Base-by-base conservation (phyloP, 352 stramenopile genomes). In the Globisporangium parvum region DNA sequence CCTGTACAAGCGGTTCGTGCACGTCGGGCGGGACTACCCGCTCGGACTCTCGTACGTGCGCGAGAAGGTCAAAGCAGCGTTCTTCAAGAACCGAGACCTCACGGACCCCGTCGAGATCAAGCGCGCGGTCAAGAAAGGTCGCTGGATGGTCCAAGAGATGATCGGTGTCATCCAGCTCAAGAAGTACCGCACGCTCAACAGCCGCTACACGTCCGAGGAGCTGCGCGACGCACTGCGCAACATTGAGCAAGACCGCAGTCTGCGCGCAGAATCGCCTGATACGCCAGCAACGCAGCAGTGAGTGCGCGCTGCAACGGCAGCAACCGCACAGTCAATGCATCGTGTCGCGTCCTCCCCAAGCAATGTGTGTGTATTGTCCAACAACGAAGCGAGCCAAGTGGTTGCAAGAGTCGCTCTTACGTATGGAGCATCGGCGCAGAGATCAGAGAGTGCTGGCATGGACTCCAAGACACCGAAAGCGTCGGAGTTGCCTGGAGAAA, bases 91-190 rank as follows among this genome's bases (percentile, higher is more conserved):
- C 58, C 66, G 69, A 23, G 57, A 88, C 14, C 64, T 97, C 40
- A 61, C 51, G 18, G 77, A 91, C 51, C 65, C 87, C 15, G 57
- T 55, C 20, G 51, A 64, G 39, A 44, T 59, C 37, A 64, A 64
- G 73, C 98, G 51, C 93, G 91, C 93, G n/a, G 88, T 98, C 39
- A 87, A 85, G 47, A 84, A 80, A 46, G 96, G 96, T 15, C 69
- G 96, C 62, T 98, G 91, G 72, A 96, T 96, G 80, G 87, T 98
- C 42, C 71, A 91, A 46, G 96, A 99, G 70, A 95, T 99, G 78
- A 81, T 97, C 49, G 96, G 85, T n/a, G 88, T 98, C 17, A 98
- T 98, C 66, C 86, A 98, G 76, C 74, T 99, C 28, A 98, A 98
- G 63, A 99, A 98, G 66, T 98, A 98, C 69, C 80, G 96, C 51